A percentile compares a stretch with the other conserved stretches of the same genome.
Conservation (phyloP, 768 basidiomycete genomes). For the Suillus paluster region DNA sequence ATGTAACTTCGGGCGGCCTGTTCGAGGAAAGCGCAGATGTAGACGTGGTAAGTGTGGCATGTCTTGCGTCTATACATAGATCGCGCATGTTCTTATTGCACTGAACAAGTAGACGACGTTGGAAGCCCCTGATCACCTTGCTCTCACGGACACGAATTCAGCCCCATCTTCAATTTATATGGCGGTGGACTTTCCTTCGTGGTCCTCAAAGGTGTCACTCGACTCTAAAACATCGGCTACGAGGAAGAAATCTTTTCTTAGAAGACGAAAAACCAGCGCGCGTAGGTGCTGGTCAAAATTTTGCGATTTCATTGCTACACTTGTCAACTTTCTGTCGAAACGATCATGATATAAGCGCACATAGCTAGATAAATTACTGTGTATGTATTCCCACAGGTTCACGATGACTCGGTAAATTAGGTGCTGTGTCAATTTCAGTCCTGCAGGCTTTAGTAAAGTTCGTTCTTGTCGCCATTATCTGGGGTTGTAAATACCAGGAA, state of each 20-base stretch:
- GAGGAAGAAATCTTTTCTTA: background rate
- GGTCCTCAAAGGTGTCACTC: background rate
- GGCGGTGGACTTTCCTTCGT: background rate
- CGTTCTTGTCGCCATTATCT: background rate
- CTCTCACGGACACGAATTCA: background rate
- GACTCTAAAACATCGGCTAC: background rate
- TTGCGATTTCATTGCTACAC: background rate
- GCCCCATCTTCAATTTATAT: background rate
- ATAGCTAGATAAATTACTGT: background rate
- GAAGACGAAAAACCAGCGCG: background rate
- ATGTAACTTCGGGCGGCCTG: background rate
- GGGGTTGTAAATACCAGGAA: no score
- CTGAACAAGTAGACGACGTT: background rate
- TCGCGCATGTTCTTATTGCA: background rate
- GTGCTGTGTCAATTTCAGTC: background rate
- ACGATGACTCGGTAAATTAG: background rate
- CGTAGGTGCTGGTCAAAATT: slow-evolving; percentile 1
- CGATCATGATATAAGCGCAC: background rate
- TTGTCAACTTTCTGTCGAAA: background rate
- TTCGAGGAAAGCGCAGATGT: background rate
- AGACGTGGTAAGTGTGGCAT: background rate
- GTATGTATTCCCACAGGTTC: background rate
- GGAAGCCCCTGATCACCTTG: background rate
- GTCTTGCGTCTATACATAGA: background rate
- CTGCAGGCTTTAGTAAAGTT: background rate